These are phyloP conservation scores for Phytopythium ostracodes DNA, from an alignment of 352 stramenopile species.

Conservation along the genomic window DNA sequence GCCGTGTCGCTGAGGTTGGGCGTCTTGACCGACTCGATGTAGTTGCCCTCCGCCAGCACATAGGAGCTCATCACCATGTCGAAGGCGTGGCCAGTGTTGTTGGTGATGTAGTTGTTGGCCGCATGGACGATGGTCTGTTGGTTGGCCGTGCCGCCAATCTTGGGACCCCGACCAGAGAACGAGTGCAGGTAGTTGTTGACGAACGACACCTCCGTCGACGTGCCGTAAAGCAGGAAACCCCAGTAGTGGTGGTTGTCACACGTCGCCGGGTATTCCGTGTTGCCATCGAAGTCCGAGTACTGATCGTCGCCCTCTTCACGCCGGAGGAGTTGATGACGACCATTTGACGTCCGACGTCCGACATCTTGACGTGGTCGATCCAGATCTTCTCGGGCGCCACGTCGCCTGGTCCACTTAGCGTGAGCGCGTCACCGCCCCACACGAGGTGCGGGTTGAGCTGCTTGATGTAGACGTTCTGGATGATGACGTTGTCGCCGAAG, in stretches of 20 bases:
- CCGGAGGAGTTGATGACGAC: slow-evolving; percentile 30
- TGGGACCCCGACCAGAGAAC: slow-evolving; percentile 33
- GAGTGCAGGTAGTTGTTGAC: slow-evolving; percentile 30
- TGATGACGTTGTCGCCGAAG: slow-evolving; percentile 37
- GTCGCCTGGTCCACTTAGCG: slow-evolving; percentile 1
- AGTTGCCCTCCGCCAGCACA: slow-evolving; percentile 22
- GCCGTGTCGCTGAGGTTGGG: slow-evolving; percentile 15
- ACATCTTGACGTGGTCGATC: slow-evolving; percentile 34
- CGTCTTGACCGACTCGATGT: slow-evolving; percentile 17
- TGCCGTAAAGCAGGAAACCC: slow-evolving; percentile 23
- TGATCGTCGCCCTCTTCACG: slow-evolving; percentile 32
- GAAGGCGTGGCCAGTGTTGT: slow-evolving; percentile 13
- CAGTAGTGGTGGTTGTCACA: slow-evolving; percentile 46
- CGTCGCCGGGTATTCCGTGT: slow-evolving; percentile 18
- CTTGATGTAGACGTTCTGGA: slow-evolving; percentile 56
- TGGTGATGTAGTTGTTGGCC: slow-evolving; percentile 26
- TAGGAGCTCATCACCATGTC: slow-evolving; percentile 18
- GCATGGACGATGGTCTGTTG: slow-evolving; percentile 23
- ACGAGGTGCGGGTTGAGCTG: slow-evolving; percentile 44
- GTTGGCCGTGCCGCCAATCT: slow-evolving; percentile 21
- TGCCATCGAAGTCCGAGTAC: slow-evolving; percentile 33
- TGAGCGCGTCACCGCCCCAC: slow-evolving; percentile 21
- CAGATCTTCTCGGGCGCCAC: slow-evolving; percentile 19
- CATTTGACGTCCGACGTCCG: slow-evolving; percentile 28
- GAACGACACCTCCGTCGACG: slow-evolving; percentile 22